Conservation (phyloP, 176 grass and related monocot species). For the Tuctoria greenei region DNA sequence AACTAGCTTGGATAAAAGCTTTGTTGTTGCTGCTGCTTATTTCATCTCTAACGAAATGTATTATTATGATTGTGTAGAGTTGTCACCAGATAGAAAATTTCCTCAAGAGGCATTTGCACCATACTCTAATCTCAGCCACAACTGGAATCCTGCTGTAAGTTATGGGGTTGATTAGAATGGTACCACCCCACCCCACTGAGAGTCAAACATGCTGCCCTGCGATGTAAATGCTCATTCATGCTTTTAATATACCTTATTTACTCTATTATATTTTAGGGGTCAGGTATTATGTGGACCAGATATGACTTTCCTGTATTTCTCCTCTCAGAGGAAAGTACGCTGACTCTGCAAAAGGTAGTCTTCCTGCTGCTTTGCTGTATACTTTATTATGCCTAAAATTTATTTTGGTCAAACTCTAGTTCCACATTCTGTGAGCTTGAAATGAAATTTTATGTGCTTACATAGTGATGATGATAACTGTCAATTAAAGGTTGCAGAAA, state of each 20-base stretch:
- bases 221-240: neutral
- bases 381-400: conserved; percentile 11
- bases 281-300: conserved; percentile 85
- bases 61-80: conserved; percentile 49
- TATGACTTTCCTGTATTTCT: conserved; percentile 95
- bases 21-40: too few species aligned
- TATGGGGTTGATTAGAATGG: conserved; percentile 28
- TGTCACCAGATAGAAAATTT: conserved; percentile 93
- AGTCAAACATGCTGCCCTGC: conserved; percentile 10
- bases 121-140: conserved; percentile 77
- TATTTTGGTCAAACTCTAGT: neutral
- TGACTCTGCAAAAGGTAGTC: conserved; percentile 67
- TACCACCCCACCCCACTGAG: conserved; percentile 16
- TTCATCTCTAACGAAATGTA: conserved; percentile 9
- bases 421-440: neutral
- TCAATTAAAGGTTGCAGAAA: conserved; percentile 54
- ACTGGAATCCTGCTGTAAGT: conserved; percentile 98
- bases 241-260: conserved; percentile 30
- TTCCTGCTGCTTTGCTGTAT: neutral
- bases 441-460: conserved; percentile 2
- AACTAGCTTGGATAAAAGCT: too few species aligned
- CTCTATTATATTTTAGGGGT: conserved; percentile 62
- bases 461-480: neutral
- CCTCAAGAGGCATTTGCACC: conserved; percentile 90
- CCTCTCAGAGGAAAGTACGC: conserved; percentile 62